Base-by-base conservation (phyloP, 768 basidiomycete species). In the Podaxis rugospora region DNA sequence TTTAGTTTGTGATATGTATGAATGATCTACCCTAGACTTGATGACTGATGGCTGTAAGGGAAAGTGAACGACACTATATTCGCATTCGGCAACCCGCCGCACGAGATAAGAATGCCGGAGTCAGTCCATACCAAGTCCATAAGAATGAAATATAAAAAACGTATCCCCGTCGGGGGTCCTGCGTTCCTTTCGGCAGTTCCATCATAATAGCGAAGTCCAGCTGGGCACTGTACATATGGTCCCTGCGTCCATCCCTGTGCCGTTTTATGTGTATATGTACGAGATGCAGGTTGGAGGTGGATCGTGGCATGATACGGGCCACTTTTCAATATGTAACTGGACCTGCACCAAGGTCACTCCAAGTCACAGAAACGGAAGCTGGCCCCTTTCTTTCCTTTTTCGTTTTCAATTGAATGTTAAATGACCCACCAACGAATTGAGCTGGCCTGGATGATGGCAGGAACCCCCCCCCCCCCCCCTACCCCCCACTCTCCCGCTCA, bases 321-420 rank as follows among this genome's bases (percentile, higher is more conserved):
- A 11, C n/a, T 7, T 44, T 44, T 44, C 18, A 18, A 44, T n/a
- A 44, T 32, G 32, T 44, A 14, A 18, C 18, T 44, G 42, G 42
- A 6, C 18, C 42, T 44, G 42, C n/a, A 6, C 42, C 18, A 21
- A 49, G 47, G 21, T 23, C 18, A 37, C 18, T 28, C 39, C 54
- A 55, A 55, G 25, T 36, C 54, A 27, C 44, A 28, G 13, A 49
- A 57, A 57, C 47, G 35, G 47, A 57, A 13, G 39, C 56, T 13
- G 47, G 47, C 46, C 56, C 56, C 56, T 57, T 57, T 57, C 56
- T 57, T 57, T 35, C 56, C 56, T 4, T 50, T 57, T 57, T 50
- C 13, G 56, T 57, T 49, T 32, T 36, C 16, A 55, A 50, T 49
- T 23, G 47, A 49, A 13, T 37, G 18, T 13, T 35, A 36, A 49